These are phyloP conservation scores for Russula virescens DNA, from an alignment of 768 basidiomycete species.

Conservation along the genomic window DNA sequence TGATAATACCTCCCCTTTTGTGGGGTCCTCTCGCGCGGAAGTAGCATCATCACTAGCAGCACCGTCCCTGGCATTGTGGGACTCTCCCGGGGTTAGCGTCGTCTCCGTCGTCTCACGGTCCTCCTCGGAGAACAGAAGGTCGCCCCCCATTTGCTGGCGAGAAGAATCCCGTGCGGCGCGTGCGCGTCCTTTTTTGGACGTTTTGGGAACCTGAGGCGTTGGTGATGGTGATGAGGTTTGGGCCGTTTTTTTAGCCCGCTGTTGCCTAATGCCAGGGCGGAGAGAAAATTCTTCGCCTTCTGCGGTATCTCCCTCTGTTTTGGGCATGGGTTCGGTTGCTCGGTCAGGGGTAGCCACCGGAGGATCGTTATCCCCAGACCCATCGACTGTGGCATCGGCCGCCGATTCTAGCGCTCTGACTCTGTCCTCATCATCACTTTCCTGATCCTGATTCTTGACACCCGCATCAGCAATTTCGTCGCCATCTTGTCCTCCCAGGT, in stretches of 20 bases:
- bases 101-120: constrained; percentile 6
- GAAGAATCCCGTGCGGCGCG: not conserved
- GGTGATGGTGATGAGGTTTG: constrained; percentile 9
- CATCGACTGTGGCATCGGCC: not conserved
- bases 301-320: constrained; percentile 1
- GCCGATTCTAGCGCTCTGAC: not conserved
- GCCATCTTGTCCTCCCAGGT: not conserved
- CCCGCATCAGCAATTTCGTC: constrained; percentile 15
- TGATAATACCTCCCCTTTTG: constrained; percentile 41
- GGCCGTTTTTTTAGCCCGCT: constrained; percentile 5
- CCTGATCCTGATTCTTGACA: constrained; percentile 2
- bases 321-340: not conserved
- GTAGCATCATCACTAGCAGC: constrained; percentile 1
- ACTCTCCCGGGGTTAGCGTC: not conserved
- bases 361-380: not conserved
- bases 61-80: not conserved
- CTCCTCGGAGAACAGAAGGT: not conserved
- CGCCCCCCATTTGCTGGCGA: not conserved
- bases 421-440: not conserved
- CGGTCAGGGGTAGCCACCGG: constrained; percentile 8
- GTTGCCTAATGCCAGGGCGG: constrained; percentile 3
- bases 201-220: not conserved
- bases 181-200: not conserved
- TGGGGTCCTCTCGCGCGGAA: constrained; percentile 16
- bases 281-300: constrained; percentile 5